phyloP scores from a whole-genome alignment of 1,284 basidiomycete genomes.

The Butyriboletus appendiculatus region DNA sequence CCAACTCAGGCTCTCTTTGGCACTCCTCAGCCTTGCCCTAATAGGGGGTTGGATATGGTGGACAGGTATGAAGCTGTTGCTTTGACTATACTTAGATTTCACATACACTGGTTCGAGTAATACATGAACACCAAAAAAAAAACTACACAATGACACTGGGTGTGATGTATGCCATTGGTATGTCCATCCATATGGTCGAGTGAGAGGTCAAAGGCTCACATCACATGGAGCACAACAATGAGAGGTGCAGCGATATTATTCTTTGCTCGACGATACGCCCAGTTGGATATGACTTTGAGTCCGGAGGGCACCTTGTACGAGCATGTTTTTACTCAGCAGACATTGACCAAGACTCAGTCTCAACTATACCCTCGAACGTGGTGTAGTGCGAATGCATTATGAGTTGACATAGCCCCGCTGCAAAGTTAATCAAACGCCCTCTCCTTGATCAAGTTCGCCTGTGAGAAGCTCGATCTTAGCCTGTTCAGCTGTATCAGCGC shows the following conservation, averaged over 20 bases:
- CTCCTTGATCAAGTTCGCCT: slow-evolving; percentile 61
- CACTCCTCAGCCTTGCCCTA: slow-evolving; percentile 53
- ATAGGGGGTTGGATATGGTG: slow-evolving; percentile 62
- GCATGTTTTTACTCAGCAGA: slow-evolving; percentile 38
- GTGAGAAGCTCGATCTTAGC: slow-evolving; percentile 63
- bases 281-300: slow-evolving; percentile 58
- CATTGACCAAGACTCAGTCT: background rate
- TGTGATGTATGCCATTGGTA: slow-evolving; percentile 19
- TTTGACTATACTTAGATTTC: slow-evolving; percentile 23
- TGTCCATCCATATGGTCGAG: slow-evolving; percentile 1
- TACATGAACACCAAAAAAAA: background rate
- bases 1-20: slow-evolving; percentile 64
- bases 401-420: background rate
- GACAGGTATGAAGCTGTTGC: slow-evolving; percentile 51
- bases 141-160: background rate
- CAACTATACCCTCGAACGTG: background rate
- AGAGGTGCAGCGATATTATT: slow-evolving; percentile 30
- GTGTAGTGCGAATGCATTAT: background rate
- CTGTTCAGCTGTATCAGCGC: slow-evolving; percentile 38
- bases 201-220: background rate
- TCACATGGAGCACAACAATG: slow-evolving; percentile 1
- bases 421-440: slow-evolving; percentile 43
- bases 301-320: slow-evolving; percentile 82
- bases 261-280: slow-evolving; percentile 84
- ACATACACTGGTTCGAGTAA: background rate